A percentile compares a stretch with the other conserved stretches of the same genome.
phyloP scores from a whole-genome alignment of 2,329 filamentous ascomycete genomes.

The Aspergillus quadricinctus region DNA sequence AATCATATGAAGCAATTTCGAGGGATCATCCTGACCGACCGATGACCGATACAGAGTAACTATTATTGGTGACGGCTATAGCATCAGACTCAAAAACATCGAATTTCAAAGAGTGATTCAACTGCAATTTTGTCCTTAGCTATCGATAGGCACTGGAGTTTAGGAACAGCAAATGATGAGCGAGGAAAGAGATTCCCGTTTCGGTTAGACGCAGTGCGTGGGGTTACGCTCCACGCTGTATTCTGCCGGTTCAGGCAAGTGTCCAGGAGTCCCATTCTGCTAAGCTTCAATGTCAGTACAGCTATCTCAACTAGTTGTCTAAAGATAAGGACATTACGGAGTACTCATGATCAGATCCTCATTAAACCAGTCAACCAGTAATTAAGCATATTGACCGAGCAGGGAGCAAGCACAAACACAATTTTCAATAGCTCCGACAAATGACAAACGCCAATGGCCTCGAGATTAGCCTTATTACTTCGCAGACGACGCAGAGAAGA shows the following conservation, averaged over 20 bases:
- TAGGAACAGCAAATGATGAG: not conserved
- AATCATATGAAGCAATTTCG: not conserved
- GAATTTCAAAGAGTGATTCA: no score
- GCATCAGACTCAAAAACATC: not conserved
- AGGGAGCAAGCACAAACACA: no score
- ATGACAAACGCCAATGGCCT: not conserved
- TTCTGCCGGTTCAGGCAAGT: not conserved
- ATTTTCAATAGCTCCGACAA: no score
- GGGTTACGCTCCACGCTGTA: not conserved
- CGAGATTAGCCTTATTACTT: constrained; percentile 7
- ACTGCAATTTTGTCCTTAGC: not conserved
- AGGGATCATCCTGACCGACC: not conserved
- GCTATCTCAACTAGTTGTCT: not conserved
- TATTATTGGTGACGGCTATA: not conserved
- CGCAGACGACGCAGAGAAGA: constrained; percentile 3
- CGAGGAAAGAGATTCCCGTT: constrained; percentile 17
- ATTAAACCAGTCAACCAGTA: not conserved
- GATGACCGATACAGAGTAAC: not conserved
- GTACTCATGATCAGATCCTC: not conserved
- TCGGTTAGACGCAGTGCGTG: constrained; percentile 3
- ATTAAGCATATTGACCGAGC: not conserved
- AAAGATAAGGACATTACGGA: not conserved
- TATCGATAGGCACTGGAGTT: no score
- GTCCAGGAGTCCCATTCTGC: constrained; percentile 1
- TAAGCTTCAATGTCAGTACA: not conserved